These are phyloP conservation scores for Trichoderma cornu-damae DNA, from an alignment of 2,329 filamentous ascomycete species.

Conservation along the genomic window DNA sequence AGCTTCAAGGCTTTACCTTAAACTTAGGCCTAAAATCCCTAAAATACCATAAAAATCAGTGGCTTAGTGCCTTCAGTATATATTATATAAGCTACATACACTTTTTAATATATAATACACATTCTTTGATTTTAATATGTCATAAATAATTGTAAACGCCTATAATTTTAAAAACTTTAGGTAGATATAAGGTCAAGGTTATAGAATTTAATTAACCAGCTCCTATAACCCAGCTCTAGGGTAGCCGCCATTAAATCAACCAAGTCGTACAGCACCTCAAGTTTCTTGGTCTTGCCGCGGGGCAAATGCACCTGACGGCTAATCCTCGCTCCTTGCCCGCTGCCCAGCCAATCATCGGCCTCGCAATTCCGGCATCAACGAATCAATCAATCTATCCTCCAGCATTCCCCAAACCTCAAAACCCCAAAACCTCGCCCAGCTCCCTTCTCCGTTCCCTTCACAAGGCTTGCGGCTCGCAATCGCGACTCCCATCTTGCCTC, in stretches of 20 bases:
- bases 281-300: neutral
- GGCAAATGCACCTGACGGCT: constrained; percentile 23
- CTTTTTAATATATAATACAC: too few relatives aligned
- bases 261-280: neutral
- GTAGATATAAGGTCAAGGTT: too few relatives aligned
- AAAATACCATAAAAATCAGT: too few relatives aligned
- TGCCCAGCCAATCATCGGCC: constrained; percentile 29
- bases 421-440: constrained; percentile 26
- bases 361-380: constrained; percentile 27
- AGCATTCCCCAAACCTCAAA: constrained; percentile 22
- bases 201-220: too few relatives aligned
- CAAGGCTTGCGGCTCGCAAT: constrained; percentile 19
- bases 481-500: constrained; percentile 22
- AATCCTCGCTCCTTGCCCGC: constrained; percentile 27
- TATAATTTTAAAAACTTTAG: too few relatives aligned
- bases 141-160: too few relatives aligned
- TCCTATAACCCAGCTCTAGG: neutral
- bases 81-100: too few relatives aligned
- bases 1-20: too few relatives aligned
- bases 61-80: too few relatives aligned
- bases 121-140: too few relatives aligned
- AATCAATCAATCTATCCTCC: neutral
- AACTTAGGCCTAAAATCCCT: too few relatives aligned
- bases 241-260: neutral
- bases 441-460: constrained; percentile 20